Base-by-base conservation (phyloP, 345 rosid species). In the Citrus medica region DNA sequence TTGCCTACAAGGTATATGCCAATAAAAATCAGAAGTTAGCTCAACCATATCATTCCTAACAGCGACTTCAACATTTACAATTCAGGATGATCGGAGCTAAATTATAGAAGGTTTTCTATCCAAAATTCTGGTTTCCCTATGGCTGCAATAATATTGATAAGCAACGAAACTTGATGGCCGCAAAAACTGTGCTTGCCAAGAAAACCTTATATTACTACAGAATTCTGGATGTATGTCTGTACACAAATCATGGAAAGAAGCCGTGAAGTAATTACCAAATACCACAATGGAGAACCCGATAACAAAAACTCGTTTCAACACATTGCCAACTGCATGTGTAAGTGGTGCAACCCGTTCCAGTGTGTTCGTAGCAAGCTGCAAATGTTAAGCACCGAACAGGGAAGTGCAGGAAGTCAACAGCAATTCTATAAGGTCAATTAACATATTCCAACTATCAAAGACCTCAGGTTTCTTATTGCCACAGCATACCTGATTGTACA, bases 291-390 rank as follows among this genome's bases (percentile, higher is more conserved):
- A 85, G 84, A 87, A 87, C 32, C 90, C 88, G 25, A 87, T 87
- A 65, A 87, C 90, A 66, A 87, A 85, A 58, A 85, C 90, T 74
- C 88, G 61, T 78, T 87, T 87, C 79, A 87, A 55, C 55, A 87
- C 90, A 24, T 87, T 87, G 40, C 90, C 90, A 17, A 87, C 90
- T 24, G 90, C 90, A 80, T 87, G 90, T 37, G 90, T 85, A 42
- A 87, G 87, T 24, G 88, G 90, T 59, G 88, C 88, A 71, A 87
- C 88, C 35, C 87, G 63, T 77, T 87, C 90, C 82, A 87, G 73
- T 33, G 90, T 87, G 79, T 87, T 87, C 0, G 88, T 87, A 56
- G 90, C 90, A 30, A 87, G 69, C 90, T 87, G 87, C 80, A 46
- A 82, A 77, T 69, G 37, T 19, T 59, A 66, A 83, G 56, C 78